Base-by-base conservation (phyloP, 495 filamentous ascomycete species). In the Penicillium ucsense region DNA sequence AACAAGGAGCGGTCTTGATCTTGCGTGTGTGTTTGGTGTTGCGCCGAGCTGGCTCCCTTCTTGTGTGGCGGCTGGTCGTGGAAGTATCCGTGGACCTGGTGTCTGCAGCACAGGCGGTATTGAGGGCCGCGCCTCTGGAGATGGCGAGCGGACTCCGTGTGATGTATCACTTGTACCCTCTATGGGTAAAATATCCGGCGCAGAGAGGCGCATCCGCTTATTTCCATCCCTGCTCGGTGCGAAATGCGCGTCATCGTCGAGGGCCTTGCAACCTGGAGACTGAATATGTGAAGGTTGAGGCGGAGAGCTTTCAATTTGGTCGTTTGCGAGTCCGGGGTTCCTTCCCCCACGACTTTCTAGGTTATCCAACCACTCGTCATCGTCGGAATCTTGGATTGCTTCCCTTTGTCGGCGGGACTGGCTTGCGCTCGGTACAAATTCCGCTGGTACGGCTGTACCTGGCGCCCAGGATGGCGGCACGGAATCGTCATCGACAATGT, bases 381-480 rank as follows among this genome's bases (percentile, higher is more conserved):
- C 55, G 5, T 60, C 58, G 1, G 50, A 60, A 29, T 70, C 68
- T 38, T 69, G 62, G n/a, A 72, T 70, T n/a, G 56, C 49, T 3
- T 70, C 67, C 40, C 52, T 51, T 32, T 34, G 64, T 6, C 53
- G 52, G 37, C 48, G 53, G n/a, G 60, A 38, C 38, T 48, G 41
- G n/a, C 35, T 33, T 7, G 32, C 30, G 10, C 8, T 45, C 7
- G 12, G 41, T 7, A 33, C 40, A 4, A 51, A 41, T 12, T 46
- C 46, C 31, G 34, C 52, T 8, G 43, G 48, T 11, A 28, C 53
- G 42, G 12, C 34, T 10, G 49, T 31, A 3, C 44, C 43, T 0
- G 56, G 44, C 1, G 50, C 56, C 6, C 53, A 62, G 10, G 57
- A 52, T 9, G 53, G 37, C 5, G 52, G 44, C 6, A 44, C 20